Conservation (phyloP, 202 grass and related monocot genomes). For the Panicum hallii region DNA sequence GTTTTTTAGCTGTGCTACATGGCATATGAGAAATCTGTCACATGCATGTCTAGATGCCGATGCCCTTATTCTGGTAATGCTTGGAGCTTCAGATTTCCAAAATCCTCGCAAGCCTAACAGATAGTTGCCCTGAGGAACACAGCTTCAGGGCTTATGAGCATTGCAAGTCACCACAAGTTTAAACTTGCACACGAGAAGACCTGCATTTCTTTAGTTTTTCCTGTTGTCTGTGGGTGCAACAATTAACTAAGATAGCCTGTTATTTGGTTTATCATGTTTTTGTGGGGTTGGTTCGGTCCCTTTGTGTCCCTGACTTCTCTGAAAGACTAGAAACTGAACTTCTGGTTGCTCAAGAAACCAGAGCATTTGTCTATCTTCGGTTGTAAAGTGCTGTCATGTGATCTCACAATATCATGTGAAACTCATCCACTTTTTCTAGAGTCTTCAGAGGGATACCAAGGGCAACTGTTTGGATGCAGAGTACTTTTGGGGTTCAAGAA, state of each 20-base stretch:
- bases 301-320: slow-evolving; percentile 16
- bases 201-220: background rate
- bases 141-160: background rate
- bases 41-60: background rate
- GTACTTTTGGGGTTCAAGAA: background rate
- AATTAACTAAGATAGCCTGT: slow-evolving; percentile 1
- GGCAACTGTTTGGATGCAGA: background rate
- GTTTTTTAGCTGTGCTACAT: background rate
- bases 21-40: background rate
- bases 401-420: background rate
- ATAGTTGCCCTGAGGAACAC: background rate
- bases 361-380: background rate
- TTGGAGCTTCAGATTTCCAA: background rate
- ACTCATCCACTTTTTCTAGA: slow-evolving; percentile 12
- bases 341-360: slow-evolving; percentile 11
- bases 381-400: background rate
- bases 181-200: slow-evolving; percentile 18
- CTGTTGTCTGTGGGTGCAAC: background rate
- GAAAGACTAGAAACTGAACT: background rate
- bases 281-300: background rate
- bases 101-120: background rate
- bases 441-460: background rate
- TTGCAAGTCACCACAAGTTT: slow-evolving; percentile 2
- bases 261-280: background rate
- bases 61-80: slow-evolving; percentile 6